Evolutionary conservation across 305 asterid genomes (phyloP), one percentile per base, ranked within the genome.

Genomic region (Rubia peregrina): DNA sequence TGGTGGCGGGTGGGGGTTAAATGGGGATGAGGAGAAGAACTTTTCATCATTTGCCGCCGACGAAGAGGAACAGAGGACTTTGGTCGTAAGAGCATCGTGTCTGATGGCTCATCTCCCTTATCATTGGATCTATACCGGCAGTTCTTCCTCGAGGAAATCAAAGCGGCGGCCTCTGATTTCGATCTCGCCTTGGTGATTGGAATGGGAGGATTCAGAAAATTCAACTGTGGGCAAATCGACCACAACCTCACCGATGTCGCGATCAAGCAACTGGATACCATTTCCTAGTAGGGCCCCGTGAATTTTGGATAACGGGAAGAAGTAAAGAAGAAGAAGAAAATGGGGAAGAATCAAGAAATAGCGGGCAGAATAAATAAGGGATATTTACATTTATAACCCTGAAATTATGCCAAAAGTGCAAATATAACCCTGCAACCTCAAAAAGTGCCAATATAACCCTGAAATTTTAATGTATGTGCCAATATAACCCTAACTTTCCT

Each of bases 231-330:
- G 7, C 74, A 43, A 71, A 69, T 84, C 4, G 86, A 81, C 70
- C 56, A 75, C 21, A 78, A 78, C 1, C 66, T 76, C 69, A 81
- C 81, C 40, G 9, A 68, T 3, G 88, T 87, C 7, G 89, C 93
- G 0, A 74, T 87, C 72, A 85, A 87, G 70, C 61, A 26, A 6
- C n/a, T 17, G 30, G 80, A 87, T 59, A 64, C 86, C 0, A 77
- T 82, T 0, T 89, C 96, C 0, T 77, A 61, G 0, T 89, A 87
- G 71, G 91, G 96, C 3, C 84, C 82, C n/a, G 33, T 6, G 96
- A 87, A 65, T 87, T 89, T 62, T 59, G 77, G 33, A 89, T 87
- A 0, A 90, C 84, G 65, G 87, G 33, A 30, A 30, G 33, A 30
- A 30, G 33, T 1, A 30, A 30, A 30, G 33, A n/a, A n/a, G n/a